Conservation (phyloP, 495 filamentous ascomycete genomes). For the Penicillium macrosclerotiorum region DNA sequence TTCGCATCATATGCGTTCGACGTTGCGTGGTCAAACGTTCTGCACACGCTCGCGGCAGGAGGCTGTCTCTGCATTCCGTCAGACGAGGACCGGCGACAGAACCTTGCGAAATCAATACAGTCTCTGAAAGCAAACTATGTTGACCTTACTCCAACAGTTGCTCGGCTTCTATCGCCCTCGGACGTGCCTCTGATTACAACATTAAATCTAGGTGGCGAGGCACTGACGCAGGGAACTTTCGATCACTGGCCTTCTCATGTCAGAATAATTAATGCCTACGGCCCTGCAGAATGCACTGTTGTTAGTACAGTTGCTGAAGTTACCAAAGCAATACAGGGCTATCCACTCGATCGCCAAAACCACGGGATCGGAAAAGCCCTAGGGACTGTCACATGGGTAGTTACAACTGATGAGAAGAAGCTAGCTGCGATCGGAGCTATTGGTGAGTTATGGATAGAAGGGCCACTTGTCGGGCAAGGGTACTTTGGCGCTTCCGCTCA, state of each 20-base stretch:
- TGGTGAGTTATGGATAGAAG: constrained; percentile 46
- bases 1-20: constrained; percentile 22
- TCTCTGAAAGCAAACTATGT: constrained; percentile 2
- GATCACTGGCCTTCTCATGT: too few relatives aligned
- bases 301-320: background rate
- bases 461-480: constrained; percentile 35
- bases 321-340: too few relatives aligned
- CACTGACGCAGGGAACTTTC: too few relatives aligned
- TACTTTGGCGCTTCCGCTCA: constrained; percentile 39
- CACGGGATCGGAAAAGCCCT: background rate
- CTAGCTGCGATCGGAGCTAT: constrained; percentile 35
- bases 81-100: constrained; percentile 16
- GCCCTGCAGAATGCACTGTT: constrained; percentile 23
- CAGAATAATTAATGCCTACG: constrained; percentile 18
- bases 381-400: constrained; percentile 33
- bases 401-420: constrained; percentile 26
- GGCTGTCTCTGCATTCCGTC: constrained; percentile 26
- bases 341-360: too few relatives aligned
- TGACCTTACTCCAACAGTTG: constrained; percentile 14
- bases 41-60: constrained; percentile 22
- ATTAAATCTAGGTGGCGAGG: constrained; percentile 22
- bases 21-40: constrained; percentile 12
- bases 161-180: constrained; percentile 7
- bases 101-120: constrained; percentile 8
- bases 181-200: constrained; percentile 14